Percentiles rank a stretch among this genome's conserved stretches.
phyloP scores from a whole-genome alignment of 2,329 filamentous ascomycete species.

The Microsporum canis region DNA sequence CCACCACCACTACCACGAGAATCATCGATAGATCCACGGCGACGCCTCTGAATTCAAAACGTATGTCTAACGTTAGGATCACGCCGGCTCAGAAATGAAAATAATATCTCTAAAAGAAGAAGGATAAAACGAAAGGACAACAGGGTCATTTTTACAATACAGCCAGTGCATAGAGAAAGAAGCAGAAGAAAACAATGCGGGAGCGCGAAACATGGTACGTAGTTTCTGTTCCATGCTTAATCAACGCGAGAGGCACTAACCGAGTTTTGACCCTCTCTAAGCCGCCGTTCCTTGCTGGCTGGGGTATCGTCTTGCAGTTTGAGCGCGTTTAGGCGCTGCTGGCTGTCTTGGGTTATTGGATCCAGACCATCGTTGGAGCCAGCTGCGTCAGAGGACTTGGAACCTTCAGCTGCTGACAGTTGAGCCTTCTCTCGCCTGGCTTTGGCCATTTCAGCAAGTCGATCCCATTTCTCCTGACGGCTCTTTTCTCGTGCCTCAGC shows the following conservation, averaged over 20 bases:
- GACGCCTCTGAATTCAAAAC: constrained; percentile 37
- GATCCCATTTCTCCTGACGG: constrained; percentile 81
- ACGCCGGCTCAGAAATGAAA: constrained; percentile 29
- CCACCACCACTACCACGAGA: constrained; percentile 20
- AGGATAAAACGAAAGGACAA: constrained; percentile 21
- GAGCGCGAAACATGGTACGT: constrained; percentile 13
- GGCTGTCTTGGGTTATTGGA: constrained; percentile 66
- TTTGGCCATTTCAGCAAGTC: constrained; percentile 68
- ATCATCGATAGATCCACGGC: constrained; percentile 32
- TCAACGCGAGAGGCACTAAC: constrained; percentile 31
- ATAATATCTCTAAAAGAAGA: constrained; percentile 32
- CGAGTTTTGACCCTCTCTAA: constrained; percentile 31
- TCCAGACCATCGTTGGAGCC: constrained; percentile 58
- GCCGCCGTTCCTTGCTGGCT: constrained; percentile 42
- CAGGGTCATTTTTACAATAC: constrained; percentile 8
- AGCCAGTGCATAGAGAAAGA: background rate
- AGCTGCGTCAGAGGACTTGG: constrained; percentile 38
- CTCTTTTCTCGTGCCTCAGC: constrained; percentile 72
- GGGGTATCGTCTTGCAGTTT: constrained; percentile 68
- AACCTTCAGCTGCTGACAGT: constrained; percentile 19
- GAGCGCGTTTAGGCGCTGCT: constrained; percentile 77
- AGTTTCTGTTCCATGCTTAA: constrained; percentile 16
- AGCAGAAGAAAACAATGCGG: constrained; percentile 13
- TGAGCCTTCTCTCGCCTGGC: constrained; percentile 45
- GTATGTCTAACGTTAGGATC: constrained; percentile 38